Evolutionary conservation across 768 basidiomycete genomes (phyloP).

Genomic region (Lactarius sp.): DNA sequence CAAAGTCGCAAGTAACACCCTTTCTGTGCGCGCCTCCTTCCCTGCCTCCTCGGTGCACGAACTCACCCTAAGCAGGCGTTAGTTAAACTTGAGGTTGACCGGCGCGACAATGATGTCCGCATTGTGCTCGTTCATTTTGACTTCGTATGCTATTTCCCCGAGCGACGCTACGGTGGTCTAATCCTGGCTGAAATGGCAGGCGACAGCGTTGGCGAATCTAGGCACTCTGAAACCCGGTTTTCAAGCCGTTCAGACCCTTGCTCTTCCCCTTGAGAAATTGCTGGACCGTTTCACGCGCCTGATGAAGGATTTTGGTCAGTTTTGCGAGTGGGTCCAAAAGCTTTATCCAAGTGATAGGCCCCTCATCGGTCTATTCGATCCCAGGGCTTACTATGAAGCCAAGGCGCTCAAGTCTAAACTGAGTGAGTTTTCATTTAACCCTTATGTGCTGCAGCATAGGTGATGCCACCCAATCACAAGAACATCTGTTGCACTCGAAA

Average conservation of each 20-base stretch:
- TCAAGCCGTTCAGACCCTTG: constrained; percentile 6
- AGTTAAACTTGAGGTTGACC: constrained; percentile 13
- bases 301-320: constrained; percentile 21
- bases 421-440: neutral
- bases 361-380: neutral
- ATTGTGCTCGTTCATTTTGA: constrained; percentile 14
- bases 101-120: constrained; percentile 20
- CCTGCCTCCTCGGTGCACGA: neutral
- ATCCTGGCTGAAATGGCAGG: neutral
- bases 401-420: constrained; percentile 18
- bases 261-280: constrained; percentile 7
- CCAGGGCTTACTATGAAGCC: constrained; percentile 14
- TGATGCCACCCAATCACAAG: neutral
- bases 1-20: constrained; percentile 6
- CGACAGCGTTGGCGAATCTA: constrained; percentile 15
- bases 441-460: neutral
- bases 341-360: constrained; percentile 11
- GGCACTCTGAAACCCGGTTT: constrained; percentile 16
- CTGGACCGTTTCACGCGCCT: constrained; percentile 1
- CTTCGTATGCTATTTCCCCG: neutral
- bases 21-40: constrained; percentile 2
- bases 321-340: constrained; percentile 20
- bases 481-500: constrained; percentile 10
- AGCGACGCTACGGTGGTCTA: neutral
- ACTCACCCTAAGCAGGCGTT: constrained; percentile 1